Percentiles rank a stretch among this genome's conserved stretches.
These are phyloP conservation scores for Nakazawaea molendinolei DNA, from an alignment of 805 yeast species.

Conservation along the genomic window DNA sequence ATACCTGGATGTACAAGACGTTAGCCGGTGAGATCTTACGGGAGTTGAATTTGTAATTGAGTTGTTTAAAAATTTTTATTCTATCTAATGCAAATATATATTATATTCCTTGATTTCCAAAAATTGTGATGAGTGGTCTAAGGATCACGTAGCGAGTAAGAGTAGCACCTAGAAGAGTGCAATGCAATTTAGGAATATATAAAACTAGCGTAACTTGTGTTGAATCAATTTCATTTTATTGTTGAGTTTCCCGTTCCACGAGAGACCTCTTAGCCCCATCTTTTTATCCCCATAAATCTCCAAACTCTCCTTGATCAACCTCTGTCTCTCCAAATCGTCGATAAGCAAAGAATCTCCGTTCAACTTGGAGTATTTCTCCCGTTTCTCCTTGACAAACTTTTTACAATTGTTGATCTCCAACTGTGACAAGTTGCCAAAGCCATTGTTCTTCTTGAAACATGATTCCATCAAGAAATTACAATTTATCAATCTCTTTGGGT, in stretches of 20 bases:
- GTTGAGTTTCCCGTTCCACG: slow-evolving; percentile 29
- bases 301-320: slow-evolving; percentile 19
- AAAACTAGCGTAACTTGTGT: slow-evolving; percentile 16
- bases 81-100: no score
- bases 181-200: no score
- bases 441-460: slow-evolving; percentile 68
- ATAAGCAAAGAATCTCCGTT: slow-evolving; percentile 17
- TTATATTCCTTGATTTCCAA: no score
- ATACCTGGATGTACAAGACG: slow-evolving; percentile 91
- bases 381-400: slow-evolving; percentile 63
- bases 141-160: not conserved
- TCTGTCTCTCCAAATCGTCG: slow-evolving; percentile 24
- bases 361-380: slow-evolving; percentile 33
- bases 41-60: slow-evolving; percentile 54
- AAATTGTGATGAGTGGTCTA: no score
- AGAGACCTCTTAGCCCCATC: slow-evolving; percentile 25
- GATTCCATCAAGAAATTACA: slow-evolving; percentile 65
- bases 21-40: slow-evolving; percentile 79
- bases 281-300: slow-evolving; percentile 19
- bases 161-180: not conserved
- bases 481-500: slow-evolving; percentile 65
- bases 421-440: slow-evolving; percentile 72
- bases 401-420: slow-evolving; percentile 77
- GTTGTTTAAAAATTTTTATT: no score
- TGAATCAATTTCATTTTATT: slow-evolving; percentile 24